Conservation (phyloP, 2,329 filamentous ascomycete genomes). For the Diplocarpon mali region DNA sequence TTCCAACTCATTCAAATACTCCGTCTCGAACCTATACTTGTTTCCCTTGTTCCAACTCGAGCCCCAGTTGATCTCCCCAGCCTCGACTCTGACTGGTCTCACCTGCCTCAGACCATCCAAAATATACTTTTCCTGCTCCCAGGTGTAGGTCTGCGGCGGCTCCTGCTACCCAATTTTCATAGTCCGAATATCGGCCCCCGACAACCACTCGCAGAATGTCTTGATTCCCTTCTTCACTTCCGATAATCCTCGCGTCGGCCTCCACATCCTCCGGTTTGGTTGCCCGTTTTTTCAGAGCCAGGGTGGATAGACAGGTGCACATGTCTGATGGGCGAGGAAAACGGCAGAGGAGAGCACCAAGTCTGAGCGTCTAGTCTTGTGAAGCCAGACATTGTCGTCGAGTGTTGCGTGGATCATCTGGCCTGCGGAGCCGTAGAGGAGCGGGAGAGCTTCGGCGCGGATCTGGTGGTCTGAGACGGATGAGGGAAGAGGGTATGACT, state of each 20-base stretch:
- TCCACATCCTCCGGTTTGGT: conserved; percentile 27
- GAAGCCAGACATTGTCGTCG: conserved; percentile 23
- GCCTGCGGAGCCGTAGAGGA: conserved; percentile 18
- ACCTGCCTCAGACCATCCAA: conserved; percentile 20
- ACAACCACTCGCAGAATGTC: conserved; percentile 21
- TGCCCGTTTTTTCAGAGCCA: conserved; percentile 26
- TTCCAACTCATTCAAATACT: conserved; percentile 20
- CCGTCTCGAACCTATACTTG: conserved; percentile 19
- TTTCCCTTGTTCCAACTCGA: conserved; percentile 22
- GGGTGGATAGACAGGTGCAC: conserved; percentile 20
- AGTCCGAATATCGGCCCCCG: conserved; percentile 17
- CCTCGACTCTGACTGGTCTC: conserved; percentile 14
- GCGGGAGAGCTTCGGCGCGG: conserved; percentile 17
- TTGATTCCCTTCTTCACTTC: conserved; percentile 20
- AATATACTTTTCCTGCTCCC: conserved; percentile 21
- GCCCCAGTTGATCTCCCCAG: conserved; percentile 23
- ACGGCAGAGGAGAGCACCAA: conserved; percentile 15
- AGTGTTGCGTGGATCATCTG: conserved; percentile 18
- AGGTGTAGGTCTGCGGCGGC: conserved; percentile 22
- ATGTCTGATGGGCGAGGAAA: conserved; percentile 19
- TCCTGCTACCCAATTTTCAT: conserved; percentile 22
- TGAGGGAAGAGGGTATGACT: conserved; percentile 13
- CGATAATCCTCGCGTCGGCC: conserved; percentile 12
- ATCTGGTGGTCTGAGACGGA: conserved; percentile 21
- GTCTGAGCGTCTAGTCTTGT: conserved; percentile 20